Evolutionary conservation across 768 basidiomycete genomes (phyloP), one percentile per base, ranked within the genome.

Genomic region (Xanthoconium purpureum): DNA sequence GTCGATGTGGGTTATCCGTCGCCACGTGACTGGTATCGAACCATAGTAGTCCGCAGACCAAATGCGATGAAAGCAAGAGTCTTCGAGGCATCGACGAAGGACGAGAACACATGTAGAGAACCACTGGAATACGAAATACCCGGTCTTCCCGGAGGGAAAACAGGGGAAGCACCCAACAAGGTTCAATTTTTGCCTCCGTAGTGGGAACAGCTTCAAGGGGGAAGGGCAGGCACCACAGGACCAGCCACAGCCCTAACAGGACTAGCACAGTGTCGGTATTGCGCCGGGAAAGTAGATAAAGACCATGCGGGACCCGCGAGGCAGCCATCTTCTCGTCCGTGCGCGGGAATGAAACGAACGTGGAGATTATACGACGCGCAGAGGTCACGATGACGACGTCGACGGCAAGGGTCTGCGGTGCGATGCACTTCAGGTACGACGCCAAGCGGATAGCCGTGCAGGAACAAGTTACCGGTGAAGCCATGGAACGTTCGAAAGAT

Each of bases 281-380:
- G 56, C 57, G 62, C 59, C 57, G 39, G 29, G 39, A 35, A 38
- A 28, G 36, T 33, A 65, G 57, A 63, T 60, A 62, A 20, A 14
- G 57, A 54, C 68, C 68, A 69, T 64, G 68, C 66, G 61, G 57
- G 56, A 50, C 61, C 66, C 68, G 66, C 66, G 62, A 69, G 68
- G 68, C 68, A 56, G 15, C 50, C 35, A 44, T 20, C 37, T 52
- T 58, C 51, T 52, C 58, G 52, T 48, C 59, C 56, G 29, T 49
- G 60, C 62, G 64, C 68, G 68, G 68, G 68, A 69, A 70, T 65
- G 66, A 69, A 66, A 53, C 57, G 57, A 67, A 44, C 63, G 59
- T 63, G 63, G 60, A 3, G 33, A 32, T 36, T 28, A 17, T 51
- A 50, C 30, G 53, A 50, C 35, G 48, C 64, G 36, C 40, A 61